Evolutionary conservation across 1,139 yeast genomes (phyloP).

Genomic region (Saccharomyces uvarum): DNA sequence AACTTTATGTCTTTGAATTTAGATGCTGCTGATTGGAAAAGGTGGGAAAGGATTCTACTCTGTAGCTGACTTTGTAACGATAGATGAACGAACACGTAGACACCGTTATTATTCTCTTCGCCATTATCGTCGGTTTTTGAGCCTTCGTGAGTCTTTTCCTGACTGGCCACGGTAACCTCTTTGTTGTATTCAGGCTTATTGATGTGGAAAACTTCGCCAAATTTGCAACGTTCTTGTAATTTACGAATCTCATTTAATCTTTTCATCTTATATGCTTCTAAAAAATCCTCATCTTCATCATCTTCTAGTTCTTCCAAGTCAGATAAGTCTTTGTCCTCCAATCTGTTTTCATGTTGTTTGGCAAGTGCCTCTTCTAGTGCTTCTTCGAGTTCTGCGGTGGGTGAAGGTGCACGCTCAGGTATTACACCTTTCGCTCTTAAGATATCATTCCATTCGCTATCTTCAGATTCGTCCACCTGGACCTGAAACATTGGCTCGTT

Average conservation of each 20-base stretch:
- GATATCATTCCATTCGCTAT: slow-evolving; percentile 98
- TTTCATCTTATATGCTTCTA: slow-evolving; percentile 65
- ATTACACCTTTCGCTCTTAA: slow-evolving; percentile 82
- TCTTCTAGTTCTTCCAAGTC: slow-evolving; percentile 73
- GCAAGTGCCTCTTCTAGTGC: slow-evolving; percentile 77
- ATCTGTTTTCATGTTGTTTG: slow-evolving; percentile 47
- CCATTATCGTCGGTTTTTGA: slow-evolving; percentile 21
- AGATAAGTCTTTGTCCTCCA: slow-evolving; percentile 67
- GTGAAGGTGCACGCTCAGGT: slow-evolving; percentile 87
- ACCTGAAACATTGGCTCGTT: slow-evolving; percentile 43
- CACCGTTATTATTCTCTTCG: slow-evolving; percentile 23
- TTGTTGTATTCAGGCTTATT: slow-evolving; percentile 80
- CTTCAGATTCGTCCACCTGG: slow-evolving; percentile 91
- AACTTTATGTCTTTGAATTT: slow-evolving; percentile 78
- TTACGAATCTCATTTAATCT: slow-evolving; percentile 66
- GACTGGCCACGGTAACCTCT: slow-evolving; percentile 79
- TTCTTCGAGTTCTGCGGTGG: slow-evolving; percentile 77
- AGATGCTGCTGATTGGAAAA: slow-evolving; percentile 45
- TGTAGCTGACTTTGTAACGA: slow-evolving; percentile 64
- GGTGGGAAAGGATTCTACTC: slow-evolving; percentile 56
- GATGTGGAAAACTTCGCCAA: slow-evolving; percentile 69
- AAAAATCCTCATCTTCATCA: slow-evolving; percentile 74
- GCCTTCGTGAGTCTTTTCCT: slow-evolving; percentile 14
- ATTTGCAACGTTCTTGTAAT: slow-evolving; percentile 54
- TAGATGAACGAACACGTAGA: slow-evolving; percentile 69